Evolutionary conservation across 2,329 filamentous ascomycete species (phyloP).

Genomic region (Pseudocercospora pini-densiflorae): DNA sequence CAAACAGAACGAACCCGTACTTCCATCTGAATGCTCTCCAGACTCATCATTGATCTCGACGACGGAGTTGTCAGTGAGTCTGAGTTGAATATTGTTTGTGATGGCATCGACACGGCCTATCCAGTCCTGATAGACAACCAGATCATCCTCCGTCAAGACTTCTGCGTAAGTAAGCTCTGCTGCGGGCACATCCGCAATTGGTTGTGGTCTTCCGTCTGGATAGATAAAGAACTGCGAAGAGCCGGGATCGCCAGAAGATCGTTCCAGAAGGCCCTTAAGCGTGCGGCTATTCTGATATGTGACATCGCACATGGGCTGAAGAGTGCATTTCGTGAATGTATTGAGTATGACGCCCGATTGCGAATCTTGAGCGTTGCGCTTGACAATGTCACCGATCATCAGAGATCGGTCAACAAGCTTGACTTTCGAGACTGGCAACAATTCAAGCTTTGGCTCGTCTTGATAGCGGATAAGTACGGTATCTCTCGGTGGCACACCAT

Average conservation of each 20-base stretch:
- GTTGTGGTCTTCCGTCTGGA: conserved; percentile 23
- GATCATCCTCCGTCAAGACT: conserved; percentile 53
- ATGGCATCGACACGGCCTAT: conserved; percentile 58
- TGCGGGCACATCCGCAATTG: conserved; percentile 36
- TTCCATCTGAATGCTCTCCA: conserved; percentile 40
- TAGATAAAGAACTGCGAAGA: conserved; percentile 22
- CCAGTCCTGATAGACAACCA: conserved; percentile 61
- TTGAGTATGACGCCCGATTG: conserved; percentile 61
- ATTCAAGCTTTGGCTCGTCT: conserved; percentile 46
- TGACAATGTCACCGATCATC: conserved; percentile 61
- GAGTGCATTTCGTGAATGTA: conserved; percentile 51
- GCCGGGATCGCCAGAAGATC: conserved; percentile 18
- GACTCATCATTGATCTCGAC: conserved; percentile 56
- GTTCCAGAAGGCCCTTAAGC: conserved; percentile 33
- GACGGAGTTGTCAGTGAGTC: conserved; percentile 57
- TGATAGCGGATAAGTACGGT: conserved; percentile 58
- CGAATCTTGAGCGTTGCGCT: conserved; percentile 51
- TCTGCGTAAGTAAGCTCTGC: conserved; percentile 37
- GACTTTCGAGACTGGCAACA: conserved; percentile 50
- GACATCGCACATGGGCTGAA: conserved; percentile 41
- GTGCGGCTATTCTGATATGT: conserved; percentile 25
- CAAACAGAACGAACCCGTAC: conserved; percentile 43
- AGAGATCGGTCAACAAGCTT: conserved; percentile 59
- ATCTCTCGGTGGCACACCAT: conserved; percentile 55
- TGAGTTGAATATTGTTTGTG: conserved; percentile 55